Percentiles rank a stretch among this genome's conserved stretches.
These are phyloP conservation scores for Friedmanniomyces simplex DNA, from an alignment of 495 filamentous ascomycete species.

Conservation along the genomic window DNA sequence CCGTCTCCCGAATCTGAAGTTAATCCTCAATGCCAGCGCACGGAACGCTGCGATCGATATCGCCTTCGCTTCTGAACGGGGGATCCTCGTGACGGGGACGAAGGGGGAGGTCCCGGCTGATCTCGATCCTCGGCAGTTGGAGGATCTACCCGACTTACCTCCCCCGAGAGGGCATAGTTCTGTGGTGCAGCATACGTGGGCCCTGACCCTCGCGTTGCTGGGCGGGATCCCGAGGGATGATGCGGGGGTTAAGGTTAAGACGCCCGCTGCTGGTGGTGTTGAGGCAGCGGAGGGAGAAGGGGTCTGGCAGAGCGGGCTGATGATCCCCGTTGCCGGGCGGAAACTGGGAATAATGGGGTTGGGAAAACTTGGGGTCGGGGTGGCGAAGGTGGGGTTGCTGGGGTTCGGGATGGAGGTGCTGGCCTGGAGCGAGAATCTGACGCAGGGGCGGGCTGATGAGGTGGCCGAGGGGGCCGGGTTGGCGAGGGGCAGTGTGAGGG, in stretches of 20 bases:
- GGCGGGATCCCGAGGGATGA: slow-evolving; percentile 61
- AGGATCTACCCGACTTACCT: slow-evolving; percentile 5
- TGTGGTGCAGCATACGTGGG: slow-evolving; percentile 68
- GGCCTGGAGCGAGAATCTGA: slow-evolving; percentile 68
- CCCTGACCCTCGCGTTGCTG: slow-evolving; percentile 57
- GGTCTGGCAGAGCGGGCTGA: slow-evolving; percentile 56
- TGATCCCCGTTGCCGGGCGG: slow-evolving; percentile 53
- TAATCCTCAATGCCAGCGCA: slow-evolving; percentile 60
- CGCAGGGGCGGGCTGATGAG: slow-evolving; percentile 62
- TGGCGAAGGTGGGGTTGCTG: slow-evolving; percentile 53
- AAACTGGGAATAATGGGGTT: slow-evolving; percentile 58
- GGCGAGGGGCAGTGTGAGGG: slow-evolving; percentile 43
- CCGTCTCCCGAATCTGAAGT: slow-evolving; percentile 62
- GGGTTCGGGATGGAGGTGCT: slow-evolving; percentile 66
- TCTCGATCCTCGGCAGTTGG: slow-evolving; percentile 14
- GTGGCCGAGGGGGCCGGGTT: slow-evolving; percentile 44
- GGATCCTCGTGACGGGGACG: slow-evolving; percentile 57
- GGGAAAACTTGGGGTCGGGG: slow-evolving; percentile 55
- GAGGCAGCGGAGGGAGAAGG: too few relatives aligned
- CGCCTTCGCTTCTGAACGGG: slow-evolving; percentile 44
- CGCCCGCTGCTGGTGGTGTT: too few relatives aligned
- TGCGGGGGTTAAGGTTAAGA: slow-evolving; percentile 36
- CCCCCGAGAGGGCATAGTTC: slow-evolving; percentile 34
- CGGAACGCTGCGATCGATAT: slow-evolving; percentile 61
- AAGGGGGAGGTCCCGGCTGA: slow-evolving; percentile 33